Conservation (phyloP, 2,329 filamentous ascomycete species). For the Madurella mycetomatis region DNA sequence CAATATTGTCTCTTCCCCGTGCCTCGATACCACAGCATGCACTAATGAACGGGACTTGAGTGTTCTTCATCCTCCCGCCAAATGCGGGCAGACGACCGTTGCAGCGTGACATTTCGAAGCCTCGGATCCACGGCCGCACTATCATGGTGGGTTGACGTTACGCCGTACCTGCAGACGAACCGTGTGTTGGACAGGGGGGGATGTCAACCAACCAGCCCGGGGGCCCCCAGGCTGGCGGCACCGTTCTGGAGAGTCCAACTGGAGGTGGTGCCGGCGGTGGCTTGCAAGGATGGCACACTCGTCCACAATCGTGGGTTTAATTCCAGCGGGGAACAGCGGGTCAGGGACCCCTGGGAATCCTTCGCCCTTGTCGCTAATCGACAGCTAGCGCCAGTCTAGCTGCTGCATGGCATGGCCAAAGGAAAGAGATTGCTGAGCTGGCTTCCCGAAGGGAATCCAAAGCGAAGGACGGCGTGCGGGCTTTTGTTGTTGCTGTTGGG, state of each 20-base stretch:
- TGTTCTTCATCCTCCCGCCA: neutral
- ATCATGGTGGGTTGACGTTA: constrained; percentile 18
- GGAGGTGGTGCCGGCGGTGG: constrained; percentile 23
- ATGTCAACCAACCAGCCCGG: neutral
- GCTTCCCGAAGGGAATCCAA: too few species aligned
- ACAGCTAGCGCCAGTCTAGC: too few species aligned
- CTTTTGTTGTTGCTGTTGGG: too few species aligned
- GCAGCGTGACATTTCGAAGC: constrained; percentile 8
- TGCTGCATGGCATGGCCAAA: too few species aligned
- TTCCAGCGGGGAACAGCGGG: too few species aligned
- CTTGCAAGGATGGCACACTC: constrained; percentile 19
- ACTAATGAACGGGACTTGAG: too few species aligned
- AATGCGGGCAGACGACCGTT: constrained; percentile 13
- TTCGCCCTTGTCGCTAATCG: too few species aligned
- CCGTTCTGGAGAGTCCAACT: constrained; percentile 21
- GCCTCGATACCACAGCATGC: too few species aligned
- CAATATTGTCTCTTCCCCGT: too few species aligned
- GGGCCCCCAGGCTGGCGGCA: constrained; percentile 6
- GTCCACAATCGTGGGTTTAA: constrained; percentile 15
- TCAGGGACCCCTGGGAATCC: too few species aligned
- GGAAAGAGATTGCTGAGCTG: too few species aligned
- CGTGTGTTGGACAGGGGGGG: constrained; percentile 10
- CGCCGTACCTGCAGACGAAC: constrained; percentile 21
- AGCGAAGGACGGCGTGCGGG: too few species aligned
- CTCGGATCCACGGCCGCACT: neutral